These are phyloP conservation scores for Royoungia palumana DNA, from an alignment of 768 basidiomycete species.

Conservation along the genomic window DNA sequence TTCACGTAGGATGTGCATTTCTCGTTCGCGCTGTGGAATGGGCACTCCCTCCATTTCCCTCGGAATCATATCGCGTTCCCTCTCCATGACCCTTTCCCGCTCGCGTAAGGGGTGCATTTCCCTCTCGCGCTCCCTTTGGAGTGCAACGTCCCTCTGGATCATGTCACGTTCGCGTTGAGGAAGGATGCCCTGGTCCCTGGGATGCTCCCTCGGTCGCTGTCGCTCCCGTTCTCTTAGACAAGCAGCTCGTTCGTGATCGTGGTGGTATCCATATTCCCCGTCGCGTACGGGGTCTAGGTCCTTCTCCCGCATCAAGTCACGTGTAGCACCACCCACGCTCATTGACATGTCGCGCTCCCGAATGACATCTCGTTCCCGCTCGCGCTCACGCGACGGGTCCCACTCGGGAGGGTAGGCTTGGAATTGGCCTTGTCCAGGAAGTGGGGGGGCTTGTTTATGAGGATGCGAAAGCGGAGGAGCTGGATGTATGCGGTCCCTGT, in stretches of 20 bases:
- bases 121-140: constrained; percentile 26
- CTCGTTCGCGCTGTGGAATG: constrained; percentile 23
- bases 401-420: constrained; percentile 28
- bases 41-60: constrained; percentile 24
- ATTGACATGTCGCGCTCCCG: constrained; percentile 24
- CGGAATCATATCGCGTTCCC: constrained; percentile 21
- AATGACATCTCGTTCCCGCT: constrained; percentile 24
- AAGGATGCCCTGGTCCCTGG: constrained; percentile 18
- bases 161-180: constrained; percentile 26
- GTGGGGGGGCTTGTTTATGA: constrained; percentile 16
- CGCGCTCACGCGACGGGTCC: constrained; percentile 25
- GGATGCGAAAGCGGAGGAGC: constrained; percentile 20
- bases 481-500: constrained; percentile 29
- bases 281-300: constrained; percentile 25
- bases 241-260: constrained; percentile 19
- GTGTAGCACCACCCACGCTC: constrained; percentile 17
- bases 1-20: constrained; percentile 27
- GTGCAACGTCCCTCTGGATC: constrained; percentile 20
- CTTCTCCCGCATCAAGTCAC: constrained; percentile 24
- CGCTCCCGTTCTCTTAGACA: constrained; percentile 26
- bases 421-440: constrained; percentile 33
- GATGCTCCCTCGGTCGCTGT: constrained; percentile 15
- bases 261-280: constrained; percentile 21
- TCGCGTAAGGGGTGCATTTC: constrained; percentile 18
- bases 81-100: constrained; percentile 22